Conservation (phyloP, 305 asterid genomes). For the Fraxinus greggii region DNA sequence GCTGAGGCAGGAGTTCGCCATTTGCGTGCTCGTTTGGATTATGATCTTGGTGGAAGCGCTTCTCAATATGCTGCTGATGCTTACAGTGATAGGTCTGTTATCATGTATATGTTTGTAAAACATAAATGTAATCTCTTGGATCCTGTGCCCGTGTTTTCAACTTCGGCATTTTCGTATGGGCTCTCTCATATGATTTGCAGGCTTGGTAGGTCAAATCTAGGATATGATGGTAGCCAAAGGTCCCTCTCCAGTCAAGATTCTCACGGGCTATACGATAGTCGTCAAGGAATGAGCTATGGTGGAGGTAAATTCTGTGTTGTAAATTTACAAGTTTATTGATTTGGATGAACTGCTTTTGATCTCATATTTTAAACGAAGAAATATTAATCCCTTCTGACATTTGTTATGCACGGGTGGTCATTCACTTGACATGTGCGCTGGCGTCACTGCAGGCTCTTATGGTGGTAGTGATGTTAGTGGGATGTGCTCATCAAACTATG, state of each 20-base stretch:
- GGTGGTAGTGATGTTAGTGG: constrained; percentile 71
- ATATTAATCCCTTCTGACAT: not conserved
- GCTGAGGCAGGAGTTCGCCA: constrained; percentile 77
- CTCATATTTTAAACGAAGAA: not conserved
- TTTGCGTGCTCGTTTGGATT: constrained; percentile 89
- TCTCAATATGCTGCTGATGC: constrained; percentile 80
- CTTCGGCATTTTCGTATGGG: not conserved
- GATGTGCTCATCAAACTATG: constrained; percentile 77
- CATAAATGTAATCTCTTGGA: constrained; percentile 6
- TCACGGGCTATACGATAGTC: constrained; percentile 69
- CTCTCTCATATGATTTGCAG: constrained; percentile 31
- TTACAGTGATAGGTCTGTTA: constrained; percentile 68
- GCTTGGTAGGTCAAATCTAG: constrained; percentile 76
- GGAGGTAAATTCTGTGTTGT: constrained; percentile 56
- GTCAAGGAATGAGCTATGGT: constrained; percentile 75
- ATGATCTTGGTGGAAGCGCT: constrained; percentile 65
- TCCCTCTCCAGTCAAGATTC: constrained; percentile 79
- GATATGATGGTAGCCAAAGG: constrained; percentile 73
- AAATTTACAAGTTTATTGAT: not conserved
- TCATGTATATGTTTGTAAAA: not conserved
- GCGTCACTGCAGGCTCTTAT: constrained; percentile 58
- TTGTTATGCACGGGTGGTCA: not conserved
- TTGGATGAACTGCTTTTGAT: not conserved
- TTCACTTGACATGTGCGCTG: not conserved
- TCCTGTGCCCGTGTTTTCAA: not conserved